phyloP scores from a whole-genome alignment of 2,329 filamentous ascomycete genomes.

The Karstenula rhodostoma region DNA sequence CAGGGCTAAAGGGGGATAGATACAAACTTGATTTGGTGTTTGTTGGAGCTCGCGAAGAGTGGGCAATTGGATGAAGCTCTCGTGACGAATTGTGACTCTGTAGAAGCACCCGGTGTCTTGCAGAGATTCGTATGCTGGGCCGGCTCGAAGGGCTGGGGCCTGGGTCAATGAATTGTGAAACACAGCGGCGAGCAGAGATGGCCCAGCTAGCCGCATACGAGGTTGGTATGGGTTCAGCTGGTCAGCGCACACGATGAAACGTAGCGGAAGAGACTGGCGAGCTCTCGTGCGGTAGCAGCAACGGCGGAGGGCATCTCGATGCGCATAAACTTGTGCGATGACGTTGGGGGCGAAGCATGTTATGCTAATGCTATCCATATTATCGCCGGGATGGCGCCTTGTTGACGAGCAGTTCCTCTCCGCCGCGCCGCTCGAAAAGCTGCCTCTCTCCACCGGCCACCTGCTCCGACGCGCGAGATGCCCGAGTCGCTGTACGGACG shows the following conservation, averaged over 20 bases:
- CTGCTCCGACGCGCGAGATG: slow-evolving; percentile 2
- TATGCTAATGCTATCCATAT: slow-evolving; percentile 7
- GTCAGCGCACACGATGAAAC: slow-evolving; percentile 12
- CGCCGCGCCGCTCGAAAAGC: slow-evolving; percentile 12
- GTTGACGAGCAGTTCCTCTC: slow-evolving; percentile 13
- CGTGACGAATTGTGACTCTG: background rate
- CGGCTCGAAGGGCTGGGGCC: background rate
- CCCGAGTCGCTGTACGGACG: background rate
- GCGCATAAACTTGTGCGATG: slow-evolving; percentile 18
- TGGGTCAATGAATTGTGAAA: background rate
- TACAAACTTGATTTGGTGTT: background rate
- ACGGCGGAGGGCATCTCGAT: slow-evolving; percentile 11
- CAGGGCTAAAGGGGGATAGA: background rate
- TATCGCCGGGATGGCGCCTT: slow-evolving; percentile 26
- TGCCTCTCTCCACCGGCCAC: background rate
- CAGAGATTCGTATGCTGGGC: no score
- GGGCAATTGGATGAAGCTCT: background rate
- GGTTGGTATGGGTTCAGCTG: slow-evolving; percentile 1
- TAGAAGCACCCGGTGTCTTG: no score
- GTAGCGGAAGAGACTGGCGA: slow-evolving; percentile 11
- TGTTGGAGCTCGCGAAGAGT: background rate
- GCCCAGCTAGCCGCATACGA: background rate
- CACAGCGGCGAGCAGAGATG: background rate
- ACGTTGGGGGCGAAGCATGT: slow-evolving; percentile 16
- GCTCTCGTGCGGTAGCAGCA: background rate